These are phyloP conservation scores for Phytophthora fragariae DNA, from an alignment of 352 stramenopile genomes.

Conservation along the genomic window DNA sequence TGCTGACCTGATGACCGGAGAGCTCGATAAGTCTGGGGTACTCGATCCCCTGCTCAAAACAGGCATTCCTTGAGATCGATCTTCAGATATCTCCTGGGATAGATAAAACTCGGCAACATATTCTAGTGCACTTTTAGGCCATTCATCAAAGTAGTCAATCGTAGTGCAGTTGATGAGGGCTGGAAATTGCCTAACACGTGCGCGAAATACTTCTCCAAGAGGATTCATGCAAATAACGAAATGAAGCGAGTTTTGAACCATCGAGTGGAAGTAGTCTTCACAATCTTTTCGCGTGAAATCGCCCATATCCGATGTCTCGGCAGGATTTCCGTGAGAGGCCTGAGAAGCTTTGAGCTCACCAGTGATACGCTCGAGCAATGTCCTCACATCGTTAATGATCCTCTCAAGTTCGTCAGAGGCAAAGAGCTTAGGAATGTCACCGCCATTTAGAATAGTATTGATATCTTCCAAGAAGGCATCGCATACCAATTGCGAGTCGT, in stretches of 20 bases:
- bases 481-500: conserved; percentile 85
- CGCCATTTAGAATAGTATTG: conserved; percentile 90
- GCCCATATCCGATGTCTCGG: background rate
- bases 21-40: conserved; percentile 13
- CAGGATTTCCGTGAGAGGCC: background rate
- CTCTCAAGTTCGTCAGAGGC: conserved; percentile 84
- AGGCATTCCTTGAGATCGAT: background rate
- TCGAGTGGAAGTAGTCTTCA: conserved; percentile 82
- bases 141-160: conserved; percentile 95
- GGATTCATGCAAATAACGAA: conserved; percentile 93
- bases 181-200: conserved; percentile 91
- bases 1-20: conserved; percentile 32
- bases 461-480: conserved; percentile 89
- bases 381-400: conserved; percentile 70
- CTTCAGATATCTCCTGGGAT: conserved; percentile 20
- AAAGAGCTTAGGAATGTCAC: conserved; percentile 90
- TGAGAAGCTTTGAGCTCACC: conserved; percentile 9
- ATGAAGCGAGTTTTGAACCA: conserved; percentile 88
- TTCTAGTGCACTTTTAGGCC: conserved; percentile 87
- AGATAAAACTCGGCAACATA: conserved; percentile 81
- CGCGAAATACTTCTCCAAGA: conserved; percentile 81
- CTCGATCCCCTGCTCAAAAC: background rate
- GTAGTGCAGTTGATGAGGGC: conserved; percentile 95
- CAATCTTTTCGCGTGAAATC: conserved; percentile 73
- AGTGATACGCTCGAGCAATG: conserved; percentile 33